These are phyloP conservation scores for Oryza coarctata DNA, from an alignment of 176 grass and related monocot genomes.

Conservation along the genomic window DNA sequence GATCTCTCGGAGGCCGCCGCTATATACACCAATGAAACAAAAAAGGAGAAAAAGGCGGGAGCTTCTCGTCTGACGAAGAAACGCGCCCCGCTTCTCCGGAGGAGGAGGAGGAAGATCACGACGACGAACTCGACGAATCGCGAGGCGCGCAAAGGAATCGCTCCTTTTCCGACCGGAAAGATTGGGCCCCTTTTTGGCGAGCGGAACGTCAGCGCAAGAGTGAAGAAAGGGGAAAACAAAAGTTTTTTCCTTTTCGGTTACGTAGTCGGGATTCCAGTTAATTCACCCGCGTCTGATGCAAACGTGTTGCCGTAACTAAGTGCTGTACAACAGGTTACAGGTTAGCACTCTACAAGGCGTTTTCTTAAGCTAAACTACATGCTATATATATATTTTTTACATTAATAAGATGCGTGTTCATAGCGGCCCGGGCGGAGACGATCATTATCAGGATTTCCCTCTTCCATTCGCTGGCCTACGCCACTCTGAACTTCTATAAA, in stretches of 20 bases:
- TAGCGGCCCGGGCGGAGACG: too few relatives aligned
- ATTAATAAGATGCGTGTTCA: too few relatives aligned
- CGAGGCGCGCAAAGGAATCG: conserved; percentile 26
- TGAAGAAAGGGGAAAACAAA: neutral
- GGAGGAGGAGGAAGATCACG: conserved; percentile 21
- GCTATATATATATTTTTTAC: neutral
- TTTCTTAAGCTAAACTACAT: neutral
- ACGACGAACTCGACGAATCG: conserved; percentile 24
- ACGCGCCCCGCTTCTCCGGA: conserved; percentile 6
- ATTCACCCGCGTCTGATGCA: conserved; percentile 1
- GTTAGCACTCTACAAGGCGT: neutral
- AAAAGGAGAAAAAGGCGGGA: conserved; percentile 2
- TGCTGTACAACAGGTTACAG: too few relatives aligned
- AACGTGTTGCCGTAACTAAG: neutral
- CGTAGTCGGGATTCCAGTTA: neutral
- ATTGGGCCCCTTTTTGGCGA: conserved; percentile 4
- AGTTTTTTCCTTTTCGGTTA: neutral
- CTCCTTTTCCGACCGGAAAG: conserved; percentile 17
- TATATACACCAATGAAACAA: neutral
- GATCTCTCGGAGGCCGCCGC: neutral
- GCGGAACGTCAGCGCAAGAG: neutral
- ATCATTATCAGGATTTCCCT: too few relatives aligned
- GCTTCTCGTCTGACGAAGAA: conserved; percentile 28
- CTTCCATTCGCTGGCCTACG: too few relatives aligned
- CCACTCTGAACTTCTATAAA: too few relatives aligned